phyloP scores from a whole-genome alignment of 495 filamentous ascomycete genomes.

The Aspergillus leporis region DNA sequence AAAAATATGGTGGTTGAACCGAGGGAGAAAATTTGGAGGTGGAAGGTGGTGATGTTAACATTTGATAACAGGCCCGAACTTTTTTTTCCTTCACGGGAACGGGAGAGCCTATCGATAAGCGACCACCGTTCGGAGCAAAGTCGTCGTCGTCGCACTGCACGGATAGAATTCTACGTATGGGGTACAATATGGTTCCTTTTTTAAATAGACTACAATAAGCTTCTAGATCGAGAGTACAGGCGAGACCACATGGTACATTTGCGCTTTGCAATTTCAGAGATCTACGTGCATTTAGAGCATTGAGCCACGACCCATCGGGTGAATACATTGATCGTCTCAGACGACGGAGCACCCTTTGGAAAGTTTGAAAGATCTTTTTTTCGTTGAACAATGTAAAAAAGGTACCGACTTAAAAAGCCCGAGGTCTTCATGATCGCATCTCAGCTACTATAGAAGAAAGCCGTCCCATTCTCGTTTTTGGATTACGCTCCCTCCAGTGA shows the following conservation, averaged over 20 bases:
- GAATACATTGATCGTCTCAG: not conserved
- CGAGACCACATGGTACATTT: too few relatives aligned
- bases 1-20: conserved; percentile 8
- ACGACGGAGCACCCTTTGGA: not conserved
- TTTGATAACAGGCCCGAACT: conserved; percentile 29
- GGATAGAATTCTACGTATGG: too few relatives aligned
- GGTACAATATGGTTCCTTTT: too few relatives aligned
- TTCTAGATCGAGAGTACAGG: too few relatives aligned
- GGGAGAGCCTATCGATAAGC: conserved; percentile 47
- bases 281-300: not conserved
- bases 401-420: conserved; percentile 35
- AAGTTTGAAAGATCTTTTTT: conserved; percentile 28
- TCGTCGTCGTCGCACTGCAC: not conserved
- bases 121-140: conserved; percentile 10
- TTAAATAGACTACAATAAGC: too few relatives aligned
- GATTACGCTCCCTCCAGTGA: conserved; percentile 42
- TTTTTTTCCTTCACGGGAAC: conserved; percentile 36
- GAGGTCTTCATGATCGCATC: conserved; percentile 50
- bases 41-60: conserved; percentile 18
- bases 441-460: conserved; percentile 48
- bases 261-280: not conserved
- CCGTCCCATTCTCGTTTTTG: conserved; percentile 44
- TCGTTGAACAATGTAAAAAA: conserved; percentile 32
- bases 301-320: not conserved
- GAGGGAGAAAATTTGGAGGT: conserved; percentile 21